phyloP scores from a whole-genome alignment of 2,329 filamentous ascomycete species.

The Penicillium sp. region DNA sequence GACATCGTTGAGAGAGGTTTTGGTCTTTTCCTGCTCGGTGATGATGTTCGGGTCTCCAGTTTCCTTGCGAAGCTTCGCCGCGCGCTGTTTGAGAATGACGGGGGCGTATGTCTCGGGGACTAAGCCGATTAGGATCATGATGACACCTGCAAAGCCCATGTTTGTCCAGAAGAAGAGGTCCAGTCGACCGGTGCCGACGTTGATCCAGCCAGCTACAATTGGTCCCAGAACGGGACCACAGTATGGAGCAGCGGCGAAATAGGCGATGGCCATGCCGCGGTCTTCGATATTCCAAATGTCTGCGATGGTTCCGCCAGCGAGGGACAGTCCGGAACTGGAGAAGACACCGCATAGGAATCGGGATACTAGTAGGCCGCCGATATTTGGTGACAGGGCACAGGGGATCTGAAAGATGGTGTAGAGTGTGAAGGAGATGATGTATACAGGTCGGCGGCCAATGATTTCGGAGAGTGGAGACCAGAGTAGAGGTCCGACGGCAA shows the following conservation, averaged over 20 bases:
- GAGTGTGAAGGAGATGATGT: conserved; percentile 33
- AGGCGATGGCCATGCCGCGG: conserved; percentile 77
- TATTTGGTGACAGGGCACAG: conserved; percentile 34
- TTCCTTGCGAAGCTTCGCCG: conserved; percentile 31
- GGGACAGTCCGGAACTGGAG: conserved; percentile 28
- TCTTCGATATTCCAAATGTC: conserved; percentile 78
- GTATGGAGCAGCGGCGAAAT: conserved; percentile 76
- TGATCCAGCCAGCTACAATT: conserved; percentile 71
- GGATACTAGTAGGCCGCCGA: conserved; percentile 28
- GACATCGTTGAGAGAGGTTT: conserved; percentile 27
- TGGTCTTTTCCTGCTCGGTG: conserved; percentile 32
- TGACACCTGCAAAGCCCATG: conserved; percentile 30
- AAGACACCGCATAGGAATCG: conserved; percentile 35
- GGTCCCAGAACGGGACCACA: conserved; percentile 73
- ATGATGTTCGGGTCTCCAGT: conserved; percentile 34
- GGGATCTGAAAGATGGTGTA: conserved; percentile 39
- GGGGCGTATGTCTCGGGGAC: conserved; percentile 40
- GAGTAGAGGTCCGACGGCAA: conserved; percentile 56
- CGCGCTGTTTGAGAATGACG: conserved; percentile 34
- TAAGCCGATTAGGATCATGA: conserved; percentile 24
- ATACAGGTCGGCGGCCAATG: conserved; percentile 34
- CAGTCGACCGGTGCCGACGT: conserved; percentile 36
- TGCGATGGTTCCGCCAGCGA: conserved; percentile 32
- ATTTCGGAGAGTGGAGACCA: conserved; percentile 34
- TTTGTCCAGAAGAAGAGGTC: conserved; percentile 37